Conservation (phyloP, 257 asterid genomes). For the Solanum chaucha region DNA sequence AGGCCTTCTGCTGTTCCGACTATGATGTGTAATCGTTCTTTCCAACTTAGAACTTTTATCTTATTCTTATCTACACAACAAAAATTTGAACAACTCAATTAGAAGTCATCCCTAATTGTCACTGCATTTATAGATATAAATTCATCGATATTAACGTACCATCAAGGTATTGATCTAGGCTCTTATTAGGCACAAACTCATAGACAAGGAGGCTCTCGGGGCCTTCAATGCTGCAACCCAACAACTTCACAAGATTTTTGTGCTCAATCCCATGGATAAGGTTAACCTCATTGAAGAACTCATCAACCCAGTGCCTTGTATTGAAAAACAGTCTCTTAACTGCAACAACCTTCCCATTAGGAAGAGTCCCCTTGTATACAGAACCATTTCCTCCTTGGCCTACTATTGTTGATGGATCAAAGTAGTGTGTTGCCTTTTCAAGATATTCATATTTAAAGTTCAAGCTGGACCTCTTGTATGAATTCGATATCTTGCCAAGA, state of each 20-base stretch:
- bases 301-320: slow-evolving; percentile 8
- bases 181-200: slow-evolving; percentile 9
- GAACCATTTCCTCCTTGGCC: slow-evolving; percentile 6
- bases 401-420: background rate
- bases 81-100: background rate
- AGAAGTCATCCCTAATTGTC: background rate
- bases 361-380: slow-evolving; percentile 1
- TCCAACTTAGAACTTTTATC: slow-evolving; percentile 1
- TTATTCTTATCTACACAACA: background rate
- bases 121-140: background rate
- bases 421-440: slow-evolving; percentile 4
- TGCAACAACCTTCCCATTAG: slow-evolving; percentile 5
- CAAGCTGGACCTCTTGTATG: background rate
- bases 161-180: slow-evolving; percentile 3
- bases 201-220: slow-evolving; percentile 14
- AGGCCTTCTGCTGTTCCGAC: slow-evolving; percentile 7
- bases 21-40: slow-evolving; percentile 1
- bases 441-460: slow-evolving; percentile 1
- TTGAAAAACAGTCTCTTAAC: slow-evolving; percentile 9
- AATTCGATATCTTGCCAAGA: background rate
- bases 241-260: slow-evolving; percentile 11
- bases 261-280: slow-evolving; percentile 4
- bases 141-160: background rate
- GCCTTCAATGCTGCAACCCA: slow-evolving; percentile 17
- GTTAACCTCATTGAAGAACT: slow-evolving; percentile 15